Conservation (phyloP, 2,329 filamentous ascomycete genomes). For the Aspergillus pseudoviridinutans region DNA sequence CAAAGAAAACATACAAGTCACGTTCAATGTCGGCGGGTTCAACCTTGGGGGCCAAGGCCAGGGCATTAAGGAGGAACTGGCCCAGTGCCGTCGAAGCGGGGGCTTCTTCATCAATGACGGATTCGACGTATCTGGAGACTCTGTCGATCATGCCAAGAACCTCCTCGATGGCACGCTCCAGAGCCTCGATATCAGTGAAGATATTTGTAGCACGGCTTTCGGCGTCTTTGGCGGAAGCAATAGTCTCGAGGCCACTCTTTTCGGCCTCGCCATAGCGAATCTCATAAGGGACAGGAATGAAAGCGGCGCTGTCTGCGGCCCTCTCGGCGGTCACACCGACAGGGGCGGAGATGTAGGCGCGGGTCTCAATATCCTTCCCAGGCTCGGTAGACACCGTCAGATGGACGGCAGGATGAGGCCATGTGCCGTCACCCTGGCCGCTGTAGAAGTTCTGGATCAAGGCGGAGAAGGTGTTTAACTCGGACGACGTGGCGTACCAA, state of each 20-base stretch:
- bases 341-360: conserved; percentile 91
- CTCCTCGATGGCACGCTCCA: conserved; percentile 82
- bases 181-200: conserved; percentile 81
- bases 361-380: conserved; percentile 81
- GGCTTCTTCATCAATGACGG: conserved; percentile 82
- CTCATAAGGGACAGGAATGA: conserved; percentile 95
- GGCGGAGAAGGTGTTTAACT: conserved; percentile 97
- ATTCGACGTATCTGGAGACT: conserved; percentile 86
- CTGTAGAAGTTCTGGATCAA: conserved; percentile 99
- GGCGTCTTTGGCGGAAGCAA: conserved; percentile 73
- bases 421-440: conserved; percentile 93
- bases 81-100: conserved; percentile 86
- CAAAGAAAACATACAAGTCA: conserved; percentile 65
- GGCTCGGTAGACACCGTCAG: conserved; percentile 89
- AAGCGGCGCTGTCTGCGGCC: conserved; percentile 91
- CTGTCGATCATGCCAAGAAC: conserved; percentile 86
- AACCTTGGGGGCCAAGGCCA: conserved; percentile 92
- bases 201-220: conserved; percentile 71
- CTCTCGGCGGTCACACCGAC: conserved; percentile 94
- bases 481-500: conserved; percentile 96
- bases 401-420: conserved; percentile 95
- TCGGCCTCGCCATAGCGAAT: conserved; percentile 81
- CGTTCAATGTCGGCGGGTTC: conserved; percentile 84
- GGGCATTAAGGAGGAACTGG: conserved; percentile 90
- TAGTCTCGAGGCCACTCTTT: conserved; percentile 74